Evolutionary conservation across 169 alveolate species (phyloP), one percentile per base, ranked within the genome.

Genomic region (Plasmodium falciparum): DNA sequence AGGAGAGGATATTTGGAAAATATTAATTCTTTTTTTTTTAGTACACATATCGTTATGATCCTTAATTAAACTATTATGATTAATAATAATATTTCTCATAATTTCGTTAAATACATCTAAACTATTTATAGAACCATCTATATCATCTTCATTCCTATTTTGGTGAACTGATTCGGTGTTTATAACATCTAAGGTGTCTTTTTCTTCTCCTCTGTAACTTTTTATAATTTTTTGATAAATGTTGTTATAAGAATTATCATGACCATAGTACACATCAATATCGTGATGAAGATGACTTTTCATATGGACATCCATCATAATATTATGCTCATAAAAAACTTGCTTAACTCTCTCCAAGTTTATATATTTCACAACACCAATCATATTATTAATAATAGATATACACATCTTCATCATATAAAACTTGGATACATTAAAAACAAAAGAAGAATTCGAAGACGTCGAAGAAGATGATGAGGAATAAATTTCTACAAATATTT

Each of bases 81-180:
- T 83, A 17, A 83, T 69, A 33, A 83, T 83, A 13, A 83, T 83
- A 56, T 83, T 83, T 13, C 43, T 83, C 80, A 83, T 70, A 61
- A 83, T 56, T 17, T 61, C 56, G 43, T 67, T 67, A 17, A 67
- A 83, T 4, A 4, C 26, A 26, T 39, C 4, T 39, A 9, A 5
- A 39, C 9, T 39, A 5, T 5, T 39, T 5, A 39, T 5, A 39
- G 47, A 5, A 39, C 6, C 11, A 39, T 39, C 11, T 39, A 39
- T 39, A 39, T 39, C 9, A 39, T 39, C 47, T 39, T 39, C 47
- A 39, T 39, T 39, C 47, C 5, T 39, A 1, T 39, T 39, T 0
- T 39, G 6, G 47, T 39, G 6, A 39, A 5, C 0, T 5, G 47
- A 39, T 39, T 5, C 47, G 0, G 0, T 0, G 66, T 54, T 13